Evolutionary conservation across 805 yeast genomes (phyloP), one percentile per base, ranked within the genome.

Genomic region (Pichia eremophila): DNA sequence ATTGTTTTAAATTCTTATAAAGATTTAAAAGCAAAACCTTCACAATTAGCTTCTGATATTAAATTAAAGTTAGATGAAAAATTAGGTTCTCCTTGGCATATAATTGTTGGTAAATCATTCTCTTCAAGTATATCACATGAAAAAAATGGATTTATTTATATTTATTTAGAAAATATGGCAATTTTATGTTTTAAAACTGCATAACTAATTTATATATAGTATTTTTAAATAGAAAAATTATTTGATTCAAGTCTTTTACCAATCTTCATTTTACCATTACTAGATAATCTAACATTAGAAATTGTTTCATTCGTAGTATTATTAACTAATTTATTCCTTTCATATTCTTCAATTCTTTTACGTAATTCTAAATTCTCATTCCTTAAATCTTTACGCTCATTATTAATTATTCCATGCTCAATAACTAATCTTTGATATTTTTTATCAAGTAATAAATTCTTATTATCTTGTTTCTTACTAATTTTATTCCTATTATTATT

Each of bases 61-160:
- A 85, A 85, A 67, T 81, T 81, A 55, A 71, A 71, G 52, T 63
- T 84, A 63, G 93, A 85, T 60, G 71, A 73, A 42, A 63, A 70
- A 41, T 76, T 72, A 50, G 91, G 90, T 0, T 74, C 79, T 29
- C 77, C 86, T 38, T 85, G 93, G 95, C 91, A 85, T 61, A 86
- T 83, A 3, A 74, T 85, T 44, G 89, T 83, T 46, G 95, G 93
- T 11, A 81, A 78, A 62, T 81, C 80, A 56, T 85, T 85, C 64
- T 91, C 93, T 4, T 76, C 84, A 43, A 83, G 81, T 60, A 88
- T 85, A 18, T 81, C 90, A 12, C 93, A 85, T 59, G 69, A 84
- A 63, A 78, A 78, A 54, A 90, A 89, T 1, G 72, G 71, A 56
- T 85, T 85, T 57, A 69, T 79, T 12, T 85, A 85, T 58, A 83